phyloP scores from a whole-genome alignment of 164 flowering plant species.

The Vitis rupestris region DNA sequence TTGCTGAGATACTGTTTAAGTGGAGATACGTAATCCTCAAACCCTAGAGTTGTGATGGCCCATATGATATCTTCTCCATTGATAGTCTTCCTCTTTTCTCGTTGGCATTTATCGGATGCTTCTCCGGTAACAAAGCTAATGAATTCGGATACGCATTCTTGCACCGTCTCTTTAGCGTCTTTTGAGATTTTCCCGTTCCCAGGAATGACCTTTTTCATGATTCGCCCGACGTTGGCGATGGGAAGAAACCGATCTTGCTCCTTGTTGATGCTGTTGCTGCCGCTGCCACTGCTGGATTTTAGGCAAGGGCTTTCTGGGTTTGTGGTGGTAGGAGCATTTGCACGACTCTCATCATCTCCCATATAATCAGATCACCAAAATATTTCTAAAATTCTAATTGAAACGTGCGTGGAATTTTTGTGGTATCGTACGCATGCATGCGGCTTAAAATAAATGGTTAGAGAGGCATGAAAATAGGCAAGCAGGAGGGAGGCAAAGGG shows the following conservation, averaged over 20 bases:
- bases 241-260: slow-evolving; percentile 60
- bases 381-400: too few species aligned
- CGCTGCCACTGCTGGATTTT: slow-evolving; percentile 6
- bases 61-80: slow-evolving; percentile 55
- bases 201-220: slow-evolving; percentile 58
- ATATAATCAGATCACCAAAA: not conserved
- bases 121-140: slow-evolving; percentile 60
- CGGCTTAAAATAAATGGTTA: slow-evolving; percentile 12
- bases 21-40: slow-evolving; percentile 51
- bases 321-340: slow-evolving; percentile 1
- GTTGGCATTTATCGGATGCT: slow-evolving; percentile 51
- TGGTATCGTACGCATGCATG: too few species aligned
- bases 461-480: slow-evolving; percentile 34
- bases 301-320: slow-evolving; percentile 36
- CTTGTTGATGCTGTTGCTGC: slow-evolving; percentile 17
- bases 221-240: slow-evolving; percentile 53
- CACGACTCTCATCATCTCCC: slow-evolving; percentile 37
- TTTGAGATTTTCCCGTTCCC: slow-evolving; percentile 56
- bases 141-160: slow-evolving; percentile 67
- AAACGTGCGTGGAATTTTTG: not conserved
- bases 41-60: slow-evolving; percentile 59
- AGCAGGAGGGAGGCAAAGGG: slow-evolving; percentile 20
- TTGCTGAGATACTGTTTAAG: slow-evolving; percentile 41
- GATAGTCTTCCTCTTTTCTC: slow-evolving; percentile 59
- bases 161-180: slow-evolving; percentile 60